Base-by-base conservation (phyloP, 257 asterid genomes). In the Paulownia fortunei region DNA sequence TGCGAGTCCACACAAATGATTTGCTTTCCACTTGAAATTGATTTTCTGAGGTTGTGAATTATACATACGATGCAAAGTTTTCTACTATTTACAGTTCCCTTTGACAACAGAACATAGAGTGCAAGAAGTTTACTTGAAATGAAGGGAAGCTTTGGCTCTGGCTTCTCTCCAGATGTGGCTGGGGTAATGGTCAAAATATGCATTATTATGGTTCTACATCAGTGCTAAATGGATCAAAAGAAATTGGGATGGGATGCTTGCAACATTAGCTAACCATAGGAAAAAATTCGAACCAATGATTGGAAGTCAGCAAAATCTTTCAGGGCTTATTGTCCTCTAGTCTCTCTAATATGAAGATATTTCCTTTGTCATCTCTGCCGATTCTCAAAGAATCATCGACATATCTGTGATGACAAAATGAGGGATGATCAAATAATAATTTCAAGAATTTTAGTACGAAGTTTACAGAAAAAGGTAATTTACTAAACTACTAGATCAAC, bases 291-390 rank as follows among this genome's bases (percentile, higher is more conserved):
- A 18, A n/a, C 51, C 30, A 67, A 70, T 30, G 3, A 23, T 16
- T 26, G 42, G 0, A 23, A 41, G 54, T 41, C 21, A 67, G 36
- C 36, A 64, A 56, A 56, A 44, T 24, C 56, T 15, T 23, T 58
- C 69, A 76, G 21, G 72, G 64, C 41, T 67, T 78, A 51, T 41
- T 51, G 24, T 75, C 61, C 10, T 51, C 54, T n/a, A 67, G 60
- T 79, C 86, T 82, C 78, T 80, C 87, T 72, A 92, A 76, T 56
- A 94, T 82, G 85, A 92, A 92, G 73, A 90, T 86, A 71, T 94
- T 94, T 69, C 89, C 95, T 81, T 92, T 91, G 87, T 94, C 91
- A 79, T 94, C 98, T 80, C 96, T 90, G 62, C 97, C 98, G 44
- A 94, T 91, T 76, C 98, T 90, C 82, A 92, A 84, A 27, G 84